Evolutionary conservation across 2,329 filamentous ascomycete species (phyloP), one percentile per base, ranked within the genome.

Genomic region (Curvularia spicifera): DNA sequence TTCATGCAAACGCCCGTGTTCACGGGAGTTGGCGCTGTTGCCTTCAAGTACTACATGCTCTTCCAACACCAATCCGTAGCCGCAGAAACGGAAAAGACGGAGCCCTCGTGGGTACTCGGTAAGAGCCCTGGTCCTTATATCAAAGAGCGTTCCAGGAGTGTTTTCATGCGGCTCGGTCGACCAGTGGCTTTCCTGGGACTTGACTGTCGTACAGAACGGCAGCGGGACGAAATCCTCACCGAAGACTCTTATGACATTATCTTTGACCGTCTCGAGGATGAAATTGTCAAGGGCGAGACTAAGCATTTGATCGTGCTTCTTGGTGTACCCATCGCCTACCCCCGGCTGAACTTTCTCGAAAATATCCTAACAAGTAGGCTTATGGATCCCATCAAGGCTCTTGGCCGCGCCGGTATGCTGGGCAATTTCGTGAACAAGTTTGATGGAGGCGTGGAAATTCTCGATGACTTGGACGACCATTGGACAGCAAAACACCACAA

Each of bases 401-500:
- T 98, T 24, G 91, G 93, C 39, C 90, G 91, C 70, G 85, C 89
- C 35, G 93, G 94, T 1, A 78, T 96, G 65, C 83, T 98, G 51
- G 91, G 92, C 59, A 84, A 84, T 12, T 87, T 96, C 43, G 82
- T 96, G 39, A 97, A 97, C 79, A 90, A 90, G 66, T 93, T 97
- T 67, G 93, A 97, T 71, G 93, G 92, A 22, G 92, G 92, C 18
- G 90, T 95, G 5, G 95, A 98, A 76, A 91, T 98, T 13, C 81
- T 96, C 28, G 93, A 97, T 72, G 93, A 96, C 69, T 80, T 97
- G 9, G 94, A 97, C 73, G 95, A 98, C 76, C 94, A 99, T 74
- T 99, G 95, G 95, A 97, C 94, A 0, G 91, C 94, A 37, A 96
- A 92, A 73, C 91, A 93, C 72, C 93, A 98, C 80, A 99, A 98